Evolutionary conservation across 2,329 filamentous ascomycete genomes (phyloP), one percentile per base, ranked within the genome.

Genomic region (Sporothrix luriei): DNA sequence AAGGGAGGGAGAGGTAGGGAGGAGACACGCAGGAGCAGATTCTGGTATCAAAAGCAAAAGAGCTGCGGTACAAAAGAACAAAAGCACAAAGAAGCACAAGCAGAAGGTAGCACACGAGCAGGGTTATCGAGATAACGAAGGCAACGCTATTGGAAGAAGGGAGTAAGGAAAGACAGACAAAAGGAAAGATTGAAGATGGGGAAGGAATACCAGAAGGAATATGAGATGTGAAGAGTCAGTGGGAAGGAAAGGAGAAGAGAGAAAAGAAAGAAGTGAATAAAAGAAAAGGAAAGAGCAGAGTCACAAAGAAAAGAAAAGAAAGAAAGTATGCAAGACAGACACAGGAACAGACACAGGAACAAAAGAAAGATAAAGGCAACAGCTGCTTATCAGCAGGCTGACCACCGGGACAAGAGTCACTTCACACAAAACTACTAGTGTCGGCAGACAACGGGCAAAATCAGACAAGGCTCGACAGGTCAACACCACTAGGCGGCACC

Each of bases 381-480:
- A 49, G 24, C 43, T n/a, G 43, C 43, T 62, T 62, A 66, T 66
- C 64, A 33, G 33, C 57, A 66, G 64, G 64, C 64, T 66, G 48
- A 26, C 64, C 64, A 66, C 33, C 29, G 26, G 49, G 49, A 66
- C 57, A 19, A 43, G 40, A 43, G 40, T 43, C 40, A 43, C 33
- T 33, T 40, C 54, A 46, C 57, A 16, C 33, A 43, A 24, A 59
- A 16, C 14, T 14, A 2, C 33, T 33, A 33, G 33, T 33, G 7
- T 16, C 11, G 55, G 55, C 55, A 61, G 38, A 24, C 51, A 43
- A 26, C 3, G 7, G 40, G n/a, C 55, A 14, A 40, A 40, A 38
- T 9, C 43, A 21, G 57, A 46, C 57, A 46, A 62, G 57, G 57
- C 57, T 62, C 57, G 46, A 26, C 38, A 46, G 19, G 54, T 5